Evolutionary conservation across 257 asterid genomes (phyloP), one percentile per base, ranked within the genome.

Genomic region (Anisodus acutangulus): DNA sequence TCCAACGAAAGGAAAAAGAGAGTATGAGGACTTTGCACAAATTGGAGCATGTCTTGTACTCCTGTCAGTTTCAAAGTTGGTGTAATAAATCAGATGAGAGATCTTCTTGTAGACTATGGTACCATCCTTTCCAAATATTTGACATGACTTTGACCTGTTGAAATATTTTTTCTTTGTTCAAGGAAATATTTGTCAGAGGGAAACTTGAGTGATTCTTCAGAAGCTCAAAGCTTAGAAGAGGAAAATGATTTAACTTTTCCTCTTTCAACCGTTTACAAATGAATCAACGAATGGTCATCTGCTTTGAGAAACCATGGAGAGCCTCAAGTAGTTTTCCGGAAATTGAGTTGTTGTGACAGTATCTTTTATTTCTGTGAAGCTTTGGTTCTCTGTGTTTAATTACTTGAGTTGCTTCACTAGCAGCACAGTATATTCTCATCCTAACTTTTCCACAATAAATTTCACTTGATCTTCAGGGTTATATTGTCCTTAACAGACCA

Each of bases 401-500:
- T 78, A 53, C 82, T 78, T 7, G 17, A 76, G 81, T 76, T 76
- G 60, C 63, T 76, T 76, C 63, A 49, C 62, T 55, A 49, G 81
- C 63, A 51, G 62, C 62, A 57, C 51, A 49, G 22, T 76, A 9
- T 11, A 22, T 76, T 78, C 63, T 49, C 31, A 78, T 78, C 31
- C 31, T 78, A 62, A 62, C 69, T 62, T 22, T 8, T 60, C 3
- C 12, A 5, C 17, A 43, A 12, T 3, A 0, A 12, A 53, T 83
- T 35, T 86, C 69, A 86, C 83, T 84, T 85, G 86, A 83, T 85
- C 49, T 60, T 83, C 95, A 95, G 98, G 99, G 99, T 83, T 97
- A 93, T 86, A 87, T 97, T 85, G 99, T 97, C 54, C 90, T 97
- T 78, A 97, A 97, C 86, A 88, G 99, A 89, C 98, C 98, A 5